phyloP scores from a whole-genome alignment of 148 eudicot genomes.

The Amaranthus hypochondriacus region DNA sequence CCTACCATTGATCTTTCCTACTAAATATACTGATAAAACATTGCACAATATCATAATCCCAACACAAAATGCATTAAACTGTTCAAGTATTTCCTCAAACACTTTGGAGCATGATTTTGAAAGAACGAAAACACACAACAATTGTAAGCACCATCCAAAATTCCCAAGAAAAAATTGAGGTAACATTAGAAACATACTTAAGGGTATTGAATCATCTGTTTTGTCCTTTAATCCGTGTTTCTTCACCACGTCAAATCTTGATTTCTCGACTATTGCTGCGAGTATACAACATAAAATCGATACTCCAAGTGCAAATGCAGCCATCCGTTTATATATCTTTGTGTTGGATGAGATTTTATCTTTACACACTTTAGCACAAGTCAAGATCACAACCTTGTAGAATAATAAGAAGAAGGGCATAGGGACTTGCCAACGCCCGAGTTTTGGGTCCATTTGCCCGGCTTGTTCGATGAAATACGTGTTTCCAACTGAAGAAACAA shows the following conservation, averaged over 20 bases:
- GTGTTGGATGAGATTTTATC: not conserved
- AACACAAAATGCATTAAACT: slow-evolving; percentile 12
- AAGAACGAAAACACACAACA: slow-evolving; percentile 11
- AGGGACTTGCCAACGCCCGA: slow-evolving; percentile 21
- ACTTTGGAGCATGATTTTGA: slow-evolving; percentile 12
- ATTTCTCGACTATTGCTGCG: slow-evolving; percentile 32
- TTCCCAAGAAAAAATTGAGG: slow-evolving; percentile 27
- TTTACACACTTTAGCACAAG: not conserved
- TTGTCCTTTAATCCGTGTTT: slow-evolving; percentile 23
- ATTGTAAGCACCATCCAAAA: slow-evolving; percentile 10
- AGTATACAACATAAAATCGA: slow-evolving; percentile 31
- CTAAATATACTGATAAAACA: slow-evolving; percentile 28
- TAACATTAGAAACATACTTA: slow-evolving; percentile 21
- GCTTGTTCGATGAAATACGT: slow-evolving; percentile 39
- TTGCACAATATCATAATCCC: slow-evolving; percentile 26
- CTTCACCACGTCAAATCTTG: slow-evolving; percentile 16
- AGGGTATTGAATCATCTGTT: slow-evolving; percentile 20
- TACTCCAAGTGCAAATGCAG: slow-evolving; percentile 14
- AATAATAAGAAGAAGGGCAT: slow-evolving; percentile 12
- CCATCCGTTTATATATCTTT: slow-evolving; percentile 8
- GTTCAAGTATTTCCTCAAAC: slow-evolving; percentile 4
- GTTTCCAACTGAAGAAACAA: slow-evolving; percentile 31
- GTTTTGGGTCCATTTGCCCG: slow-evolving; percentile 20
- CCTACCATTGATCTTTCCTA: slow-evolving; percentile 7
- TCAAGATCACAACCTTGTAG: not conserved